These are phyloP conservation scores for Cytospora piceae DNA, from an alignment of 2,329 filamentous ascomycete genomes.

Conservation along the genomic window DNA sequence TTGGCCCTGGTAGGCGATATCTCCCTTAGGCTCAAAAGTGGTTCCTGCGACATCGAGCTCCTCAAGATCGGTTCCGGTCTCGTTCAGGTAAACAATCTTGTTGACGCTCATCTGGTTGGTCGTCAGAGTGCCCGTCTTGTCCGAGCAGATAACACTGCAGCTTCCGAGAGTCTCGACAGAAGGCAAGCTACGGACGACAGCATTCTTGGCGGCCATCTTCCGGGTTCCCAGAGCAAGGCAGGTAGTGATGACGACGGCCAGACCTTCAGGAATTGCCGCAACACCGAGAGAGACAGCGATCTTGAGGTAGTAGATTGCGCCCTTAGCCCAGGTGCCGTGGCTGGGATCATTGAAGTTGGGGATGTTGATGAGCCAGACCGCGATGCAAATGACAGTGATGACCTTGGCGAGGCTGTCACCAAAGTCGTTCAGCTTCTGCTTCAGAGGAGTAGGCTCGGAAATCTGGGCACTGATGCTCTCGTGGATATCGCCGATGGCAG, in stretches of 20 bases:
- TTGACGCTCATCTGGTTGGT: slow-evolving; percentile 99
- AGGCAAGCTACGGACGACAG: slow-evolving; percentile 91
- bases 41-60: slow-evolving; percentile 91
- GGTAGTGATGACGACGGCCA: slow-evolving; percentile 98
- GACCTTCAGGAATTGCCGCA: slow-evolving; percentile 94
- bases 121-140: slow-evolving; percentile 97
- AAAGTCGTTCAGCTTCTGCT: slow-evolving; percentile 99
- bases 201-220: slow-evolving; percentile 99
- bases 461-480: slow-evolving; percentile 98
- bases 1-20: slow-evolving; percentile 71
- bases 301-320: slow-evolving; percentile 99
- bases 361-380: slow-evolving; percentile 99
- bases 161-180: slow-evolving; percentile 98
- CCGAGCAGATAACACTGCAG: slow-evolving; percentile 99
- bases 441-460: slow-evolving; percentile 93
- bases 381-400: slow-evolving; percentile 93
- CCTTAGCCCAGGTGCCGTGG: slow-evolving; percentile 92
- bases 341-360: slow-evolving; percentile 94
- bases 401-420: slow-evolving; percentile 96
- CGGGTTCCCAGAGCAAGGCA: slow-evolving; percentile 94
- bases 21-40: slow-evolving; percentile 84
- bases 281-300: slow-evolving; percentile 98
- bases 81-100: slow-evolving; percentile 83
- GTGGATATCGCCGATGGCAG: slow-evolving; percentile 97
- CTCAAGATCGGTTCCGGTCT: slow-evolving; percentile 73